phyloP scores from a whole-genome alignment of 352 stramenopile species.

The Hyaloperonospora brassicae region DNA sequence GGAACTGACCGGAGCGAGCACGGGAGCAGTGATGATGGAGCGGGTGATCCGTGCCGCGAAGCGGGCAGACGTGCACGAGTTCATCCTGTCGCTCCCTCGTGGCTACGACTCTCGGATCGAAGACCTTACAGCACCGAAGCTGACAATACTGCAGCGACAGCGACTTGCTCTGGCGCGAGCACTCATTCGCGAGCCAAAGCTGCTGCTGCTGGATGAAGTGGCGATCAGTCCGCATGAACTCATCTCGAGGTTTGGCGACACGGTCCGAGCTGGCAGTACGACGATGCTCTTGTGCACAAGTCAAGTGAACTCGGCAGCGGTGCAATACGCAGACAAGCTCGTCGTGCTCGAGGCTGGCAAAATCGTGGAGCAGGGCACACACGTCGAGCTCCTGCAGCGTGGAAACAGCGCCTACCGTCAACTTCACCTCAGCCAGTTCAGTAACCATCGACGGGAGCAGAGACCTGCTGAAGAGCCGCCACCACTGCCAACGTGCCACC shows the following conservation, averaged over 20 bases:
- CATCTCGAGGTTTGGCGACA: conserved; percentile 48
- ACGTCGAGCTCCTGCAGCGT: conserved; percentile 41
- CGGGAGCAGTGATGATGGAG: conserved; percentile 28
- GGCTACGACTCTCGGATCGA: conserved; percentile 51
- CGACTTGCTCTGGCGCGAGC: conserved; percentile 41
- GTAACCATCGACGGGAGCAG: background rate
- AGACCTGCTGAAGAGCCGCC: background rate
- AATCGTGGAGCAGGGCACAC: conserved; percentile 42
- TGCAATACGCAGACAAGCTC: conserved; percentile 56
- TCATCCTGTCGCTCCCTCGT: conserved; percentile 76
- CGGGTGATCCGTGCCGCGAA: conserved; percentile 66
- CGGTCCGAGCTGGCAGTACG: conserved; percentile 21
- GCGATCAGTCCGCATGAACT: conserved; percentile 31
- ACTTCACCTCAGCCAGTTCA: conserved; percentile 41
- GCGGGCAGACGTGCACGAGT: conserved; percentile 33
- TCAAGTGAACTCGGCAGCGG: conserved; percentile 54
- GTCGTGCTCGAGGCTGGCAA: conserved; percentile 36
- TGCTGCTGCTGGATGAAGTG: conserved; percentile 39
- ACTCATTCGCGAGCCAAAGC: conserved; percentile 34
- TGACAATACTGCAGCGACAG: conserved; percentile 89
- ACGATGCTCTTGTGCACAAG: conserved; percentile 87
- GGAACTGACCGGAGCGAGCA: conserved; percentile 27
- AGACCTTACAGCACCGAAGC: conserved; percentile 72
- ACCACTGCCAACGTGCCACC: background rate
- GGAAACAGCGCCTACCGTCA: conserved; percentile 73